Base-by-base conservation (phyloP, 192 early-diverging fungal species). In the Rhizophagus sp. region DNA sequence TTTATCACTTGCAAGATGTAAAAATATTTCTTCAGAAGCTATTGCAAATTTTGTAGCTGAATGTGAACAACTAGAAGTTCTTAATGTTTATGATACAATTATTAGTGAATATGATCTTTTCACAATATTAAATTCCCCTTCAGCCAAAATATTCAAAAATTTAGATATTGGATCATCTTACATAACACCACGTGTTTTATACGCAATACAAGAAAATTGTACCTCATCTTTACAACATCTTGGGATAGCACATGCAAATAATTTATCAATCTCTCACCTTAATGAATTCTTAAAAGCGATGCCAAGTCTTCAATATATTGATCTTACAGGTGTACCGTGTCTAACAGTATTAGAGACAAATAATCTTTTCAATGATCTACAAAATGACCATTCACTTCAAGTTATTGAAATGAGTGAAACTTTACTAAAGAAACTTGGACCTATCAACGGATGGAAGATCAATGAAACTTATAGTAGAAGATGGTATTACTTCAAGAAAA, bases 91-190 rank as follows among this genome's bases (percentile, higher is more conserved):
- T 41, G 30, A 27, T 39, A 34, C 12, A 12, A 64, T 76, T 13
- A 11, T 69, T 36, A 36, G 19, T 19, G 75, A 76, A 76, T 64
- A 39, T 24, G 62, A 64, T 34, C 36, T 76, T 4, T 25, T 76
- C 8, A 62, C 33, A 12, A 76, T 76, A 64, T 30, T 76, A 17
- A 41, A 34, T n/a, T 76, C 52, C 17, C 75, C 30, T 11, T 39
- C 11, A 9, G 62, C 62, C 1, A 64, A 76, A 64, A 63, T 44
- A 8, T 44, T 76, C 13, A 27, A 64, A 36, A 63, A 19, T 10
- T 24, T 76, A 4, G 75, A 76, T 17, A 76, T 76, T 33, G 75
- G 75, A 41, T 62, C 62, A 25, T 64, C 75, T 39, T 22, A 76
- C 2, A 63, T 76, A 12, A 76, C 62, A 12, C 75, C 52, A 25